Percentiles rank a stretch among this genome's conserved stretches.
phyloP scores from a whole-genome alignment of 345 rosid genomes.

The Alliaria petiolata region DNA sequence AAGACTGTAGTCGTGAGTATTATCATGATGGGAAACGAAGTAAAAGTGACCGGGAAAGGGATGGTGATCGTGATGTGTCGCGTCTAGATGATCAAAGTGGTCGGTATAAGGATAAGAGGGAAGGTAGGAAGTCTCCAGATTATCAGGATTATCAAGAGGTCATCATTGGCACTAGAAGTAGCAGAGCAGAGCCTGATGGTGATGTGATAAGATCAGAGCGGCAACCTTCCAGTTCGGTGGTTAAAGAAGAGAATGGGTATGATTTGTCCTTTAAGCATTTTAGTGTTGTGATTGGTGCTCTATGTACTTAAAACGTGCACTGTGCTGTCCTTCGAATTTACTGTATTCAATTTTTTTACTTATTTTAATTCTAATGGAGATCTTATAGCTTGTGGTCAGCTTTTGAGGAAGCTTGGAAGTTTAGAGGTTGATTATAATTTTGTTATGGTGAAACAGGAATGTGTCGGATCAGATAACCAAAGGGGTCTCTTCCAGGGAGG shows the following conservation, averaged over 20 bases:
- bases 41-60: slow-evolving; percentile 33
- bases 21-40: slow-evolving; percentile 41
- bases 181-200: slow-evolving; percentile 56
- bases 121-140: slow-evolving; percentile 67
- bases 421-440: neutral
- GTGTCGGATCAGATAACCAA: slow-evolving; percentile 50
- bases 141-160: slow-evolving; percentile 53
- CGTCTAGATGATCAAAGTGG: slow-evolving; percentile 49
- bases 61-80: slow-evolving; percentile 43
- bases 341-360: neutral
- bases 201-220: slow-evolving; percentile 69
- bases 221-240: slow-evolving; percentile 54
- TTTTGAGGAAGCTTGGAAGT: no score
- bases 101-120: slow-evolving; percentile 59
- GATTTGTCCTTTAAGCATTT: neutral
- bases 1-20: slow-evolving; percentile 38
- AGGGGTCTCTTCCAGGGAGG: slow-evolving; percentile 54
- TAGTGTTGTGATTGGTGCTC: neutral
- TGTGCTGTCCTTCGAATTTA: neutral
- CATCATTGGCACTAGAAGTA: slow-evolving; percentile 43
- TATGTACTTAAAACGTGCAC: neutral
- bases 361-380: neutral
- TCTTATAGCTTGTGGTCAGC: no score
- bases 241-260: slow-evolving; percentile 72
- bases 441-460: slow-evolving; percentile 46